phyloP scores from a whole-genome alignment of 108 stramenopile species.

The Bacterosira constricta region DNA sequence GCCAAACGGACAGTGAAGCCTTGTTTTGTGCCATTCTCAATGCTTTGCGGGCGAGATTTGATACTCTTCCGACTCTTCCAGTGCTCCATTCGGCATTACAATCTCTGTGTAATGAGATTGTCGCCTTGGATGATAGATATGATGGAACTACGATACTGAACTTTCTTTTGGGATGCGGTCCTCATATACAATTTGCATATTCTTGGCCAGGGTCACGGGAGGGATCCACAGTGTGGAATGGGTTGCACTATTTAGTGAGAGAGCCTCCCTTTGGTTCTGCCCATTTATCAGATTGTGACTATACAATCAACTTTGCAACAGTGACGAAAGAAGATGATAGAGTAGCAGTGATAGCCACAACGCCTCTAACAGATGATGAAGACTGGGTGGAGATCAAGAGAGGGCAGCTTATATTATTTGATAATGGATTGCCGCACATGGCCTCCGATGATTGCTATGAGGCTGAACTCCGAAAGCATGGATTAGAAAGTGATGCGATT shows the following conservation, averaged over 20 bases:
- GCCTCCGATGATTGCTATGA: conserved; percentile 50
- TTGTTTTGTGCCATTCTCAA: conserved; percentile 85
- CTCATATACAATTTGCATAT: conserved; percentile 67
- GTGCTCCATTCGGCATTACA: conserved; percentile 66
- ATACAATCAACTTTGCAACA: conserved; percentile 63
- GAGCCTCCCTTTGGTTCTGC: conserved; percentile 55
- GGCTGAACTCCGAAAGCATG: conserved; percentile 64
- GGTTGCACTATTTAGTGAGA: conserved; percentile 79
- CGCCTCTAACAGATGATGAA: conserved; percentile 79
- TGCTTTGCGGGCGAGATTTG: conserved; percentile 68
- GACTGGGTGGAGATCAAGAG: conserved; percentile 71
- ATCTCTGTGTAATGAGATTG: conserved; percentile 63
- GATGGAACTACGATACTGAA: conserved; percentile 76
- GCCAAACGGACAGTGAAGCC: conserved; percentile 82
- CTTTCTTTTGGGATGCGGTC: conserved; percentile 75
- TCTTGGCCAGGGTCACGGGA: conserved; percentile 80
- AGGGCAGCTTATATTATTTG: conserved; percentile 72
- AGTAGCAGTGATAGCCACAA: conserved; percentile 81
- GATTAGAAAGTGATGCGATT: conserved; percentile 36
- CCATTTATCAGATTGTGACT: conserved; percentile 58
- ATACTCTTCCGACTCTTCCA: conserved; percentile 65
- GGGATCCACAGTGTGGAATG: conserved; percentile 80
- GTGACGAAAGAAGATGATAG: conserved; percentile 63
- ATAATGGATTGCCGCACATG: conserved; percentile 63
- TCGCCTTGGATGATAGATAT: conserved; percentile 25